phyloP scores from a whole-genome alignment of 148 eudicot genomes.

The Heliamphora exappendiculata region DNA sequence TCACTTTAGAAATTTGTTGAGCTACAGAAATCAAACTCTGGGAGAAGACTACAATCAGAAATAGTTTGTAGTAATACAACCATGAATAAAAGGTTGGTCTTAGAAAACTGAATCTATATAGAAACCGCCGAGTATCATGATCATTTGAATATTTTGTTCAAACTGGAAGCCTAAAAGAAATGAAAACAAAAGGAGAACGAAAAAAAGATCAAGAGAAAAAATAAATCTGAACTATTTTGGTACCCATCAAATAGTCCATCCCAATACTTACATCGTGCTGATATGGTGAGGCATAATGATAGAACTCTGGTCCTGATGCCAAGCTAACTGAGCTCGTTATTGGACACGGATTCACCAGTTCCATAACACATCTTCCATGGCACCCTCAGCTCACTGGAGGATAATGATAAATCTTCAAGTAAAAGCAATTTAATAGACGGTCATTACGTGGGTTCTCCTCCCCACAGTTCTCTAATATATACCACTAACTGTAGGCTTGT shows the following conservation, averaged over 20 bases:
- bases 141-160: not conserved
- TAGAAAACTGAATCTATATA: not conserved
- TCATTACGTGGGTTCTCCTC: slow-evolving; percentile 4
- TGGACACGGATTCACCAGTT: slow-evolving; percentile 1
- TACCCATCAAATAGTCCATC: not conserved
- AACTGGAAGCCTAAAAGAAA: not conserved
- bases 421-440: not conserved
- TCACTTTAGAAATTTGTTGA: too few species aligned
- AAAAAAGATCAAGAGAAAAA: not conserved
- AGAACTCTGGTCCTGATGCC: not conserved
- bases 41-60: not conserved
- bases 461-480: not conserved
- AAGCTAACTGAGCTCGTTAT: not conserved
- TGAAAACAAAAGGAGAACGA: not conserved
- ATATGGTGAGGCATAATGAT: not conserved
- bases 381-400: not conserved
- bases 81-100: not conserved
- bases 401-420: slow-evolving; percentile 1
- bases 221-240: not conserved
- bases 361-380: slow-evolving; percentile 6
- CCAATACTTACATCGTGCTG: not conserved
- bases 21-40: too few species aligned
- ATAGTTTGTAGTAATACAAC: not conserved
- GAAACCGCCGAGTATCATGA: not conserved
- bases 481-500: slow-evolving; percentile 7